A percentile compares a stretch with the other conserved stretches of the same genome.
Evolutionary conservation across 371 early-diverging fungal species (phyloP).

Genomic region (Encephalitozoon hellem): DNA sequence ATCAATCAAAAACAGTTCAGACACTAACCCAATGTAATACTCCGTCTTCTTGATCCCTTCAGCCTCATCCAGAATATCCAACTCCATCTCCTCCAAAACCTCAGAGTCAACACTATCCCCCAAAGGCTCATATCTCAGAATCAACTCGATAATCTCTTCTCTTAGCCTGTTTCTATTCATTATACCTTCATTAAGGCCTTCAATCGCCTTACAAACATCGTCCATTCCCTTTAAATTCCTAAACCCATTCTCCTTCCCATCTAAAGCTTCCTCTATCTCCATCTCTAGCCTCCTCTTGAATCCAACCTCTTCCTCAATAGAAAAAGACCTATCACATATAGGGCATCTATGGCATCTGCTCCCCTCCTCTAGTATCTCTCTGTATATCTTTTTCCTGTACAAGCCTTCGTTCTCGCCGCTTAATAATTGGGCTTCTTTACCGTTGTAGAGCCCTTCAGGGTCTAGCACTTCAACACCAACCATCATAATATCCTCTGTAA

Average conservation of each 20-base stretch:
- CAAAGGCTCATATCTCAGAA: neutral
- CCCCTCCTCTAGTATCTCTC: slow-evolving; percentile 8
- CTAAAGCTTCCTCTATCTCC: neutral
- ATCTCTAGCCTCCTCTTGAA: slow-evolving; percentile 24
- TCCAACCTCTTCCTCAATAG: neutral
- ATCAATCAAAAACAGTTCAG: neutral
- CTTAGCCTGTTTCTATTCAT: slow-evolving; percentile 17
- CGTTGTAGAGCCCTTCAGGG: neutral
- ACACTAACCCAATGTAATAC: neutral
- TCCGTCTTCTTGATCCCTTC: slow-evolving; percentile 1
- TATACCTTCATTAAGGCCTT: neutral
- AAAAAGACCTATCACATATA: slow-evolving; percentile 29
- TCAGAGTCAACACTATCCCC: neutral
- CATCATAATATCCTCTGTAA: neutral
- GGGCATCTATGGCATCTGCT: slow-evolving; percentile 20
- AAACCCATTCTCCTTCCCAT: slow-evolving; percentile 1
- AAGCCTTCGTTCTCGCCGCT: neutral
- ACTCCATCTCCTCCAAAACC: neutral
- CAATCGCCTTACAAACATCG: neutral
- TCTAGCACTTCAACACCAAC: neutral
- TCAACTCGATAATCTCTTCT: slow-evolving; percentile 14
- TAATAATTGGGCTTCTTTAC: neutral
- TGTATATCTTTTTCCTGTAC: slow-evolving; percentile 1
- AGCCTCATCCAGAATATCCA: neutral
- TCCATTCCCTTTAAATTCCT: slow-evolving; percentile 9